Evolutionary conservation across 805 yeast species (phyloP), one percentile per base, ranked within the genome.

Genomic region (Danielia reshetovae): DNA sequence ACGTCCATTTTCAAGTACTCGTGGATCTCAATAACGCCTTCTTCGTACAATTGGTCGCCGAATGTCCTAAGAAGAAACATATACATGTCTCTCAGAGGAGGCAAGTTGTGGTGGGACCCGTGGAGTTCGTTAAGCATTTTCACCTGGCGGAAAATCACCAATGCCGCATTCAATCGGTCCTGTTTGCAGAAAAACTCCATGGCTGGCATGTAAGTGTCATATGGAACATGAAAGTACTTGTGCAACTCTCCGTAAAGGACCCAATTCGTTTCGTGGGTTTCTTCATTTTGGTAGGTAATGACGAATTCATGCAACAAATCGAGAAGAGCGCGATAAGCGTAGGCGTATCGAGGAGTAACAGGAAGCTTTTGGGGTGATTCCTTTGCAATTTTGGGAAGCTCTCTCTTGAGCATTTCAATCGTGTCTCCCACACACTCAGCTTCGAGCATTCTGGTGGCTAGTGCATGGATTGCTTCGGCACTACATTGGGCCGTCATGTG

Each of bases 21-120:
- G 45, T 83, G 86, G 3, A 85, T 55, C 38, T 79, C 81, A 31
- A 65, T 65, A 12, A 83, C 76, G 0, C 90, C 93, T 6, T 78
- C 79, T 38, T 72, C 77, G 45, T 79, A 84, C 22, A 69, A 57
- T 34, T 62, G 60, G 31, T 68, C 66, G 1, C 87, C 84, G 58
- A 82, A 82, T 30, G 72, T 72, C 33, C 71, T 64, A 51, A 85
- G 78, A 16, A 84, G 54, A 43, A 73, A 73, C 35, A 70, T 55
- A 47, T 83, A 85, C 55, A 82, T 74, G 15, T 76, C 79, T 13
- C 41, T 32, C 45, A 36, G 45, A 2, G 52, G 52, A 2, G 52
- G 48, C 5, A 18, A 22, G 25, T 43, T 40, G 14, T 30, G 27
- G 12, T 45, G 40, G 23, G 46, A 38, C 8, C 77, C 77, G 27